Evolutionary conservation across 2,329 filamentous ascomycete species (phyloP).

Genomic region (Neocatenulostroma microsporum): DNA sequence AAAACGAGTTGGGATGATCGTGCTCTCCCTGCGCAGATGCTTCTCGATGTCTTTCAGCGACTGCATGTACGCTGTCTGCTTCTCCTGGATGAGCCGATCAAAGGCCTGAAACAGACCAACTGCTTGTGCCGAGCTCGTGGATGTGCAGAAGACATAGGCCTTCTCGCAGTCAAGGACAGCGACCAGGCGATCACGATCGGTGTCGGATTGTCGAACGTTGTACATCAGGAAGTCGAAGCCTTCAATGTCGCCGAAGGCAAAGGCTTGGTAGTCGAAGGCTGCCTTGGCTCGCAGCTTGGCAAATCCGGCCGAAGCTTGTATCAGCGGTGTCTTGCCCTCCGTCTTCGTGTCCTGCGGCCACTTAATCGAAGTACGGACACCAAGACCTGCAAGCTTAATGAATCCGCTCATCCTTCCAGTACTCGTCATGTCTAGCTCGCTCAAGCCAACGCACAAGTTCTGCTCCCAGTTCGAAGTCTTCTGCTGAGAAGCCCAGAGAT

Average conservation of each 20-base stretch:
- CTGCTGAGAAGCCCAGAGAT: slow-evolving; percentile 91
- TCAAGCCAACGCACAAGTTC: slow-evolving; percentile 83
- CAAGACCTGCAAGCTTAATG: slow-evolving; percentile 69
- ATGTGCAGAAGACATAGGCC: slow-evolving; percentile 83
- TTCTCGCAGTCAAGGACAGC: slow-evolving; percentile 83
- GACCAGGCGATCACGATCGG: slow-evolving; percentile 80
- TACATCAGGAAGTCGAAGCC: slow-evolving; percentile 95
- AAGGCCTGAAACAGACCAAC: slow-evolving; percentile 86
- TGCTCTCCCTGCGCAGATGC: slow-evolving; percentile 70
- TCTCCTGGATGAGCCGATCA: slow-evolving; percentile 78
- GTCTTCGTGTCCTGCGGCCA: slow-evolving; percentile 64
- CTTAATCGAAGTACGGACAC: slow-evolving; percentile 82
- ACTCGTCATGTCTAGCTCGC: slow-evolving; percentile 71
- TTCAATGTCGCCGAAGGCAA: slow-evolving; percentile 80
- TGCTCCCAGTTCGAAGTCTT: slow-evolving; percentile 96
- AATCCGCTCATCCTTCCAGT: slow-evolving; percentile 84
- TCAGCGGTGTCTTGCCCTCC: slow-evolving; percentile 66
- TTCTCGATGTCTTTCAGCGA: slow-evolving; percentile 85
- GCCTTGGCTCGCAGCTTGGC: slow-evolving; percentile 75
- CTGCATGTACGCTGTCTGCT: slow-evolving; percentile 72
- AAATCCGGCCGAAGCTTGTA: slow-evolving; percentile 84
- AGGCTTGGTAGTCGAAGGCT: slow-evolving; percentile 93
- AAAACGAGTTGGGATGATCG: slow-evolving; percentile 35
- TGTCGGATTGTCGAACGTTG: slow-evolving; percentile 68
- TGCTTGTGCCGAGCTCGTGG: slow-evolving; percentile 75